Base-by-base conservation (phyloP, 2,329 filamentous ascomycete genomes). In the Hymenoscyphus fraxineus region DNA sequence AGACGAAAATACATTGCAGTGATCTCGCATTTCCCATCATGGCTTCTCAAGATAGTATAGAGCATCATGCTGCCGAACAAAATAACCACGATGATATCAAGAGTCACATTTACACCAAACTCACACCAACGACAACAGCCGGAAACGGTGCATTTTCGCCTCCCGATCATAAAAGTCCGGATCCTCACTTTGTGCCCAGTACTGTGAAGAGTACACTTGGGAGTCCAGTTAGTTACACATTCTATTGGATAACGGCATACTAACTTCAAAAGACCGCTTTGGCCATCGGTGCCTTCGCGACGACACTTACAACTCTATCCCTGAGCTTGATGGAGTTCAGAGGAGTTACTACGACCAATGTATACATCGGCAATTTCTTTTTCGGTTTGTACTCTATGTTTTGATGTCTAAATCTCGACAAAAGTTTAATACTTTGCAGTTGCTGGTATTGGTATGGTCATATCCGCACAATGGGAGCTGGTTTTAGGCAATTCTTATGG, bases 381-480 rank as follows among this genome's bases (percentile, higher is more conserved):
- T 83, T 83, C 65, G 55, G 66, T 65, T 9, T 51, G 64, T 44
- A 2, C 9, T n/a, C n/a, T 7, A 15, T 16, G 1, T 59, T 27
- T 74, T 79, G 3, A 77, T 78, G 3, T n/a, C 16, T 19, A 31
- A 10, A n/a, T 57, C 35, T 35, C 9, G 35, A 27, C 3, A 31
- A 32, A 6, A 39, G 39, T 60, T 61, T 56, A 65, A 40, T 6
- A 51, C 15, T 39, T 39, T 6, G 6, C 13, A 58, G 68, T 76
- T 19, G 75, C 76, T 9, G 81, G 79, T 0, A 78, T 85, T 60
- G 82, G 82, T 0, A 77, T 86, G 66, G 75, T 85, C 0, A 75
- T 86, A 1, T 81, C 82, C 0, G 83, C 83, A 5, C 82, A 85
- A 68, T 85, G 83, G 83, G 82, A 85, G 69, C 71, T 85, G 0